phyloP scores from a whole-genome alignment of 78 protist genomes.

The Tieghemostelium lacteum region DNA sequence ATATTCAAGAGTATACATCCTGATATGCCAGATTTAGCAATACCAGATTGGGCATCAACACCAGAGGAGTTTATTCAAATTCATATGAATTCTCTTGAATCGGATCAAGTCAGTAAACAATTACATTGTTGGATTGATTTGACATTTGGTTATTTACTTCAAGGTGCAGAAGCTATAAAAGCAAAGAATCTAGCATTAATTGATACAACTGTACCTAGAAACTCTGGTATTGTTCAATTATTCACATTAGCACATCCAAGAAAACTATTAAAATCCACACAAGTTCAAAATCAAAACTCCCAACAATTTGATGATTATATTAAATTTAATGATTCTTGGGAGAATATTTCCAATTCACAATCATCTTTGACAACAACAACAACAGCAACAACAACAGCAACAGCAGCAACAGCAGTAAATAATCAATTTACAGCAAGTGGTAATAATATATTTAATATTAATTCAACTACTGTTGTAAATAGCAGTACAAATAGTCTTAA shows the following conservation, averaged over 20 bases:
- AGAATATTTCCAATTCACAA: no score
- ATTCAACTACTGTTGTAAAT: no score
- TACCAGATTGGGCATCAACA: conserved; percentile 91
- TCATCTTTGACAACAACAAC: conserved; percentile 5
- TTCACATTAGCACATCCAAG: conserved; percentile 87
- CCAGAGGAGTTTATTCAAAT: conserved; percentile 90
- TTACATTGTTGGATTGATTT: conserved; percentile 98
- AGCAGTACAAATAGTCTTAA: no score
- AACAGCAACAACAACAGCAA: neutral
- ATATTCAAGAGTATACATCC: conserved; percentile 84
- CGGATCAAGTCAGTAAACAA: conserved; percentile 86
- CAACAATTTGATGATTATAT: neutral
- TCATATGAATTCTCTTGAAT: conserved; percentile 92
- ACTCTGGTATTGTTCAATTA: conserved; percentile 88
- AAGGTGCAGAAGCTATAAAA: conserved; percentile 82
- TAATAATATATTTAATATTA: no score
- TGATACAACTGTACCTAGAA: conserved; percentile 54
- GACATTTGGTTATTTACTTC: conserved; percentile 93
- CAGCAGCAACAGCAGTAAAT: conserved; percentile 4
- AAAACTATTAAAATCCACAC: neutral
- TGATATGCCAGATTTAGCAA: conserved; percentile 88
- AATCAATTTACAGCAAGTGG: no score
- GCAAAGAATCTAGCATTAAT: conserved; percentile 74
- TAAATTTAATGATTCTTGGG: neutral
- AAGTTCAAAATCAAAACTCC: no score